Base-by-base conservation (phyloP, 1,139 yeast species). In the Saccharomyces pastorianus region DNA sequence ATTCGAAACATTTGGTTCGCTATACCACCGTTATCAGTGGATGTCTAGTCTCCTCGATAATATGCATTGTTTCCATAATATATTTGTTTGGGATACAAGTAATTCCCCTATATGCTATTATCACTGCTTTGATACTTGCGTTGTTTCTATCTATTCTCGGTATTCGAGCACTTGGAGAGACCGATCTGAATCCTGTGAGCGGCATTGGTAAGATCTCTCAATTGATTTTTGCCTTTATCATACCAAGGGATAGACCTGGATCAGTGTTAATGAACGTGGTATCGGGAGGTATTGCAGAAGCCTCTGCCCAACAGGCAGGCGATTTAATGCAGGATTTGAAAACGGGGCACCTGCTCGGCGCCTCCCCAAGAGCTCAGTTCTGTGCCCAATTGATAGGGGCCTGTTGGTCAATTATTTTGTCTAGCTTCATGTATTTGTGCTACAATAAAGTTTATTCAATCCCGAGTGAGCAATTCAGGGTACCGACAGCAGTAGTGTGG, bases 271-370 rank as follows among this genome's bases (percentile, higher is more conserved):
- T 90, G 51, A 93, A 93, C 67, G 75, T 93, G 53, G 85, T 93
- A 2, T 96, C 98, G 2, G 99, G 99, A 14, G 98, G 96, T 6
- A 84, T 93, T 34, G 95, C 98, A 0, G 99, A 93, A 71, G 98
- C 99, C 0, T 98, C 99, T 6, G 97, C 99, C 2, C 98, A 93
- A 71, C 99, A 93, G 71, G 97, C 98, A 0, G 99, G 99, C 14
- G 99, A 93, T 71, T 76, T 93, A 65, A 88, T 91, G 96, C 98
- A 93, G 74, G 99, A 93, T 71, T 76, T 91, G 62, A 93, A 93
- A 68, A 91, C 99, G 0, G 98, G 99, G 0, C 95, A 88, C 70
- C 71, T 93, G 51, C 67, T 93, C 4, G 96, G 96, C 9, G 98
- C 98, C 0, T 86, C 96, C 0, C 97, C 97, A 25, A 79, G 78